Percentiles rank a stretch among this genome's conserved stretches.
Evolutionary conservation across 495 filamentous ascomycete species (phyloP).

Genomic region (Daldinia decipiens): DNA sequence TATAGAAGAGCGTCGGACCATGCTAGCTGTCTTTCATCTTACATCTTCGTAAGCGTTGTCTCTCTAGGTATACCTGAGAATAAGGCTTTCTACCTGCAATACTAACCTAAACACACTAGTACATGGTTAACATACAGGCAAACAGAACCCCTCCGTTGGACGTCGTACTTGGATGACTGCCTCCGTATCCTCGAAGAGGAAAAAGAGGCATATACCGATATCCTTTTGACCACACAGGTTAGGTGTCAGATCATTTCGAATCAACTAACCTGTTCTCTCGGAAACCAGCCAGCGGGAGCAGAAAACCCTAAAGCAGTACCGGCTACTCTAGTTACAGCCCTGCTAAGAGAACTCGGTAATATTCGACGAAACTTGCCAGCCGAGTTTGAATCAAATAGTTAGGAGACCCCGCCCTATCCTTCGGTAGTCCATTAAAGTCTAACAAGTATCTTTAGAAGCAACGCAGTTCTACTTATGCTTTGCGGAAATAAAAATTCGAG

Average conservation of each 20-base stretch:
- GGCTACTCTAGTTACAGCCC: conserved; percentile 9
- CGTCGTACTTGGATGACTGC: conserved; percentile 61
- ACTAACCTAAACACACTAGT: conserved; percentile 17
- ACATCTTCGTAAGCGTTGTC: conserved; percentile 53
- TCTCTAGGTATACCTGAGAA: background rate
- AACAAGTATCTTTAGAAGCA: conserved; percentile 19
- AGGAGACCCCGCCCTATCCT: background rate
- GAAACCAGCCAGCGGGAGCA: conserved; percentile 10
- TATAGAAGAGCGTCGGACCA: conserved; percentile 37
- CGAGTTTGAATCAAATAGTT: conserved; percentile 29
- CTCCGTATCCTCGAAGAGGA: conserved; percentile 54
- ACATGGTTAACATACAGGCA: conserved; percentile 45
- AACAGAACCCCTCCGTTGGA: conserved; percentile 63
- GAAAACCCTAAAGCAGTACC: conserved; percentile 21
- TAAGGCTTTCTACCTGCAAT: background rate
- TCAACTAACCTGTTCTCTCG: conserved; percentile 24
- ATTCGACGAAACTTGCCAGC: conserved; percentile 33
- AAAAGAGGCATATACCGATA: conserved; percentile 58
- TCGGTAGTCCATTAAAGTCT: background rate
- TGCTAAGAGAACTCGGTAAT: conserved; percentile 32
- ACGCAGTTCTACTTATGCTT: conserved; percentile 30
- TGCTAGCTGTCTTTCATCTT: conserved; percentile 48
- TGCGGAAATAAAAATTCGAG: conserved; percentile 32
- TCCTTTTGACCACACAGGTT: conserved; percentile 56
- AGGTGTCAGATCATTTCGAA: conserved; percentile 55